Conservation (phyloP, 129 eudicot genomes). For the Deinandra increscens region DNA sequence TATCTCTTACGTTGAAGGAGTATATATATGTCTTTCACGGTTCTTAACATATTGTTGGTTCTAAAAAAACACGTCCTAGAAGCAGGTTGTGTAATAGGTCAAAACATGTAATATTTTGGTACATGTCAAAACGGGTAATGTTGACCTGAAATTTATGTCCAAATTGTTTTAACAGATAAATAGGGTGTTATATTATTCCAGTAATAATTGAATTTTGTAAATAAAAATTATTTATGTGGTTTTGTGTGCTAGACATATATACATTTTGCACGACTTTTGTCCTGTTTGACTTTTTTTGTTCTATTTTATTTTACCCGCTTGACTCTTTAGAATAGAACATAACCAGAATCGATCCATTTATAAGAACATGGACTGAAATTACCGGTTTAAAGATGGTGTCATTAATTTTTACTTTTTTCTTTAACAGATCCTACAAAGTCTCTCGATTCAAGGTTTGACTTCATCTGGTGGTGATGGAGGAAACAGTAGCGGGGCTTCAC, state of each 20-base stretch:
- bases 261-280: neutral
- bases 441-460: conserved; percentile 78
- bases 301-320: neutral
- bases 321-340: neutral
- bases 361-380: neutral
- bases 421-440: conserved; percentile 73
- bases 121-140: neutral
- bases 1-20: too few relatives aligned
- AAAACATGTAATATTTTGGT: neutral
- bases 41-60: too few relatives aligned
- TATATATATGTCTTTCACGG: too few relatives aligned
- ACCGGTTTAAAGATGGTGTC: neutral
- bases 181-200: neutral
- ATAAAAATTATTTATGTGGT: neutral
- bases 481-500: conserved; percentile 83
- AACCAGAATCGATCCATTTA: neutral
- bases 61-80: too few relatives aligned
- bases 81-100: too few relatives aligned
- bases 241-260: neutral
- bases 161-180: too few relatives aligned
- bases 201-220: neutral
- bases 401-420: neutral
- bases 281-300: neutral
- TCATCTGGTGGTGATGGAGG: conserved; percentile 95
- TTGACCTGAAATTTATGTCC: neutral